A percentile compares a stretch with the other conserved stretches of the same genome.
phyloP scores from a whole-genome alignment of 495 filamentous ascomycete species.

The Amphirosellinia nigrospora region DNA sequence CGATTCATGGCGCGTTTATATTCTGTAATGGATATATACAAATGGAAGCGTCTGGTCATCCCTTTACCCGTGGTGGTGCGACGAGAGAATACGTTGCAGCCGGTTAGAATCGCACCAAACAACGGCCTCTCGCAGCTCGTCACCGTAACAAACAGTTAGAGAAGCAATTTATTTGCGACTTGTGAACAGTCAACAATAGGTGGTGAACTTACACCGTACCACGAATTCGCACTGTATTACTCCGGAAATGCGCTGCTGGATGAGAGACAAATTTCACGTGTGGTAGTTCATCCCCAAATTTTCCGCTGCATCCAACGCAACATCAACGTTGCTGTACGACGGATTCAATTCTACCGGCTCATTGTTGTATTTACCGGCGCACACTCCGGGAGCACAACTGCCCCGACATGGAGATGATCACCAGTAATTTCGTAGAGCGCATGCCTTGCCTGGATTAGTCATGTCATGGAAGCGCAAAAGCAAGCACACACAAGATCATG shows the following conservation, averaged over 20 bases:
- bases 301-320: background rate
- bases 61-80: slow-evolving; percentile 1
- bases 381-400: background rate
- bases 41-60: background rate
- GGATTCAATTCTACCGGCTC: slow-evolving; percentile 4
- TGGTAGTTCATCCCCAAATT: background rate
- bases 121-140: background rate
- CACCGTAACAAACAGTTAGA: background rate
- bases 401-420: slow-evolving; percentile 9
- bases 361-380: background rate
- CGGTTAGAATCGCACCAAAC: background rate
- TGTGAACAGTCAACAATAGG: background rate
- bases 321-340: background rate
- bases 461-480: background rate
- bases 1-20: background rate
- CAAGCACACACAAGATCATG: background rate
- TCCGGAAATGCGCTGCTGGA: background rate
- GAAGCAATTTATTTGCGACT: background rate
- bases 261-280: background rate
- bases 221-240: background rate
- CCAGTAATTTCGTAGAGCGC: background rate
- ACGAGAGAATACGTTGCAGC: background rate
- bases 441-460: background rate
- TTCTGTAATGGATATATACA: background rate
- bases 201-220: background rate